Evolutionary conservation across 768 basidiomycete genomes (phyloP).

Genomic region (Agaricus sinodeliciosus): DNA sequence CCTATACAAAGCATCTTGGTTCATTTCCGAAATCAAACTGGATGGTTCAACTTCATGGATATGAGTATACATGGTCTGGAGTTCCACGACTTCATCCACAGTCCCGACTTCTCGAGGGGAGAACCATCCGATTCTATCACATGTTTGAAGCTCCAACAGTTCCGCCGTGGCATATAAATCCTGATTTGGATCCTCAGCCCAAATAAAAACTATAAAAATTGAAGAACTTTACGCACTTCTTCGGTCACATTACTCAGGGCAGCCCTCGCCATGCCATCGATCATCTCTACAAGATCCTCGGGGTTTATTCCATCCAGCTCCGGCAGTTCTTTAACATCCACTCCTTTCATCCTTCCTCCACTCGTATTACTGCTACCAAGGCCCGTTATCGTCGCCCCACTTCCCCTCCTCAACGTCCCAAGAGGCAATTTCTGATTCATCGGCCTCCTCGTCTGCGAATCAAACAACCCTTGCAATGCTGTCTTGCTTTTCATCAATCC

Average conservation of each 20-base stretch:
- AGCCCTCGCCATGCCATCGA: slow-evolving; percentile 72
- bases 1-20: slow-evolving; percentile 66
- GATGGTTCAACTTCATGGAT: slow-evolving; percentile 71
- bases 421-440: slow-evolving; percentile 16
- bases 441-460: slow-evolving; percentile 57
- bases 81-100: slow-evolving; percentile 60
- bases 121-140: slow-evolving; percentile 81
- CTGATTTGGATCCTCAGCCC: slow-evolving; percentile 25
- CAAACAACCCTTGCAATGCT: slow-evolving; percentile 39
- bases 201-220: slow-evolving; percentile 5
- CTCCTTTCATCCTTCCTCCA: slow-evolving; percentile 26
- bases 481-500: slow-evolving; percentile 36
- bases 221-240: slow-evolving; percentile 42
- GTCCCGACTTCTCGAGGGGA: slow-evolving; percentile 44
- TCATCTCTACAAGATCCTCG: slow-evolving; percentile 68
- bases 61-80: slow-evolving; percentile 73
- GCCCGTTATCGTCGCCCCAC: slow-evolving; percentile 5
- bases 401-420: slow-evolving; percentile 2
- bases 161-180: slow-evolving; percentile 76
- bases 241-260: slow-evolving; percentile 72
- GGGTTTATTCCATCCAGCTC: slow-evolving; percentile 58
- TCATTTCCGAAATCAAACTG: slow-evolving; percentile 60
- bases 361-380: slow-evolving; percentile 15
- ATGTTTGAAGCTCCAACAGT: slow-evolving; percentile 72
- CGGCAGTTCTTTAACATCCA: slow-evolving; percentile 43